A percentile compares a stretch with the other conserved stretches of the same genome.
phyloP scores from a whole-genome alignment of 495 filamentous ascomycete species.

The Xylaria venustula region DNA sequence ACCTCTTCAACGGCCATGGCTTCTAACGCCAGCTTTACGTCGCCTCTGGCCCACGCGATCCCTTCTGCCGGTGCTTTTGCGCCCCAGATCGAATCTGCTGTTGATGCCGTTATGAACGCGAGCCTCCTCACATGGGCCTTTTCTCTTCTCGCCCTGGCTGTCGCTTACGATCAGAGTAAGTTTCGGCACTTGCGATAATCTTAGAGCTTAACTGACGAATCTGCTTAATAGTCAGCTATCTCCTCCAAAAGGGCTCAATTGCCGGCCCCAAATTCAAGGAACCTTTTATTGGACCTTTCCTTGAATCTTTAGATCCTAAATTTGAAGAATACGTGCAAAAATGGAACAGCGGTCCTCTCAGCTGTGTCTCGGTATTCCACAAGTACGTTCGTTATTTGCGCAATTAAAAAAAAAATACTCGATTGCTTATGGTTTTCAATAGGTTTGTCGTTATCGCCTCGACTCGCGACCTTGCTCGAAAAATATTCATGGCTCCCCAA shows the following conservation, averaged over 20 bases:
- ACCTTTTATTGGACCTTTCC: slow-evolving; percentile 94
- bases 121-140: slow-evolving; percentile 62
- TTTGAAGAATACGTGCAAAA: slow-evolving; percentile 88
- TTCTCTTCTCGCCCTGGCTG: slow-evolving; percentile 64
- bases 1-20: slow-evolving; percentile 48
- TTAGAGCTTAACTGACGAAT: slow-evolving; percentile 21
- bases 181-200: slow-evolving; percentile 12
- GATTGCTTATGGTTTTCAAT: not conserved
- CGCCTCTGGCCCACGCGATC: slow-evolving; percentile 70
- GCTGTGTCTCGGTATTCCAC: slow-evolving; percentile 98
- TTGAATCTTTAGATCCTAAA: slow-evolving; percentile 87
- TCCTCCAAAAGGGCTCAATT: slow-evolving; percentile 82
- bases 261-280: slow-evolving; percentile 79
- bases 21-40: slow-evolving; percentile 70
- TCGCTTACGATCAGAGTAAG: slow-evolving; percentile 86
- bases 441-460: slow-evolving; percentile 98
- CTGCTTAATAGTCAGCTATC: slow-evolving; percentile 67
- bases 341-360: slow-evolving; percentile 86
- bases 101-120: slow-evolving; percentile 49
- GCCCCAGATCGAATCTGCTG: slow-evolving; percentile 41
- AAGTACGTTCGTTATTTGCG: no score
- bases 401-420: no score
- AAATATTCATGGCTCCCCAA: slow-evolving; percentile 91
- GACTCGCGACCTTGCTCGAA: slow-evolving; percentile 91
- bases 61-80: slow-evolving; percentile 43